phyloP scores from a whole-genome alignment of 352 stramenopile genomes.

The Phytophthora brassicae region DNA sequence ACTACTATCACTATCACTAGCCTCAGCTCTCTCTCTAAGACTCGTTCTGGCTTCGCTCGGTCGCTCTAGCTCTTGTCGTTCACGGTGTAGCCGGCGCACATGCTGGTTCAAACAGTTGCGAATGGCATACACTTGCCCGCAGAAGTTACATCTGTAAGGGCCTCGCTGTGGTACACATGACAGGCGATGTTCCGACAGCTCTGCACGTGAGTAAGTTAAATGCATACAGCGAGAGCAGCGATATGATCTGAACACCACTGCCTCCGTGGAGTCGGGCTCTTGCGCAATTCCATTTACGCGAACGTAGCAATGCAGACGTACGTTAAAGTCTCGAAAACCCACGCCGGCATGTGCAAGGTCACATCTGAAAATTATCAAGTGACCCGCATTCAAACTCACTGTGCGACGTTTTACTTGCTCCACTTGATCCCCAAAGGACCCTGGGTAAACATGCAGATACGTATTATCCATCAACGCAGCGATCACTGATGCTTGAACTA shows the following conservation, averaged over 20 bases:
- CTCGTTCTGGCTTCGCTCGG: background rate
- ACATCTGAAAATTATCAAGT: constrained; percentile 5
- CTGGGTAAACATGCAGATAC: background rate
- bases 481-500: constrained; percentile 3
- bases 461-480: background rate
- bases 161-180: background rate
- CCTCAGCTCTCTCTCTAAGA: background rate
- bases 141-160: background rate
- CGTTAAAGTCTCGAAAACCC: background rate
- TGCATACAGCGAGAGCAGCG: background rate
- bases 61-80: background rate
- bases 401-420: background rate
- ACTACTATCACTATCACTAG: background rate
- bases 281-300: background rate
- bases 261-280: background rate
- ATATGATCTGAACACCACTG: background rate
- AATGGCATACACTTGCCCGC: background rate
- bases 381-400: background rate
- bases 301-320: constrained; percentile 2
- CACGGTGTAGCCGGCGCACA: background rate
- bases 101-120: constrained; percentile 7
- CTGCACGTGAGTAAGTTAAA: background rate
- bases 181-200: background rate
- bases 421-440: background rate
- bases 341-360: background rate